Evolutionary conservation across 2,329 filamentous ascomycete genomes (phyloP), one percentile per base, ranked within the genome.

Genomic region (Neoascochyta sp.): DNA sequence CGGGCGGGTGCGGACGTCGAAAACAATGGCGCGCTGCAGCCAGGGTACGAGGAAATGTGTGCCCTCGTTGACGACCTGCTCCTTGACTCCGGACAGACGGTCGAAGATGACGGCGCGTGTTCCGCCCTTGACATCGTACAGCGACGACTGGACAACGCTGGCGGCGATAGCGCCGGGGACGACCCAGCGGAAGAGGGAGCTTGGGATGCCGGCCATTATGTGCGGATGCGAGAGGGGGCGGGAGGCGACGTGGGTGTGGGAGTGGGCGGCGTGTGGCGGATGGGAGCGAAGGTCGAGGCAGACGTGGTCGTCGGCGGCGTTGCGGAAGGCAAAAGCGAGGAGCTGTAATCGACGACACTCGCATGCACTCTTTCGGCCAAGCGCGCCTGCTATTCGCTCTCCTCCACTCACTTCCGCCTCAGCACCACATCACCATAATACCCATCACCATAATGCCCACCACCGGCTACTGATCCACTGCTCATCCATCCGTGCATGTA

Each of bases 51-150:
- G 72, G 66, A 98, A 95, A 66, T 98, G 92, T 33, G 92, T 98
- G 59, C 92, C 92, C 71, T 98, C 92, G 66, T 88, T 95, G 56
- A 92, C 73, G 34, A 98, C 92, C 27, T 76, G 70, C 50, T 98
- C 90, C 73, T 93, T 90, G 47, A 98, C 92, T 70, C 92, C 92
- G 28, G 80, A 76, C 50, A 96, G 49, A 45, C 92, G 77, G 73
- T 98, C 93, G 73, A 98, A 98, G 72, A 98, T 98, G 69, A 98
- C 89, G 41, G 92, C 92, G 58, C 92, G 81, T 43, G 83, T 83
- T 54, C 92, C 92, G 62, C 92, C 92, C 64, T 87, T 89, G 62
- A 98, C 92, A 67, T 98, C 92, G 80, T 95, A 98, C 43, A 98
- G 78, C 36, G 88, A 86, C 46, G 86, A 76, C 65, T 88, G 82